Conservation (phyloP, 2,329 filamentous ascomycete genomes). For the Sclerotinia trifoliorum region DNA sequence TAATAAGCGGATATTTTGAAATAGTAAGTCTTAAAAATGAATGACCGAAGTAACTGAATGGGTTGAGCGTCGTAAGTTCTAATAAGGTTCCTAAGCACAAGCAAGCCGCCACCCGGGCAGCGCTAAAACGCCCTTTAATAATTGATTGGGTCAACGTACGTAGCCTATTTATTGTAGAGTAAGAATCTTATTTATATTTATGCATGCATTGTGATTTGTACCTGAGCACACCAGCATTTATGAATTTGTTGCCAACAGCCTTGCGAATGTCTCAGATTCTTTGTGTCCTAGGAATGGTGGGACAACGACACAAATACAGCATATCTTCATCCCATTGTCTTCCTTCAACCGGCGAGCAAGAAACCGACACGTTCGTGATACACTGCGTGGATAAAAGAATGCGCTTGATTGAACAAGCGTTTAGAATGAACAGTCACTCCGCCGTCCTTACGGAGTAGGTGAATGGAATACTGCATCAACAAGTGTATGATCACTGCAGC, state of each 20-base stretch:
- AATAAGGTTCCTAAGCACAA: conserved; percentile 1
- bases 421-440: not conserved
- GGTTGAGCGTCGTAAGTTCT: not conserved
- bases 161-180: too few species aligned
- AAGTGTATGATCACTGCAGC: not conserved
- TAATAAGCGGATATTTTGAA: not conserved
- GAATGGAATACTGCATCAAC: not conserved
- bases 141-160: conserved; percentile 4
- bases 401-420: not conserved
- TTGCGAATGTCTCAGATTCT: not conserved
- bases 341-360: not conserved
- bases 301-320: not conserved
- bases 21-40: not conserved
- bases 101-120: conserved; percentile 5
- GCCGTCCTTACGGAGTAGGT: not conserved
- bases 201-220: conserved; percentile 3
- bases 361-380: not conserved
- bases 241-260: conserved; percentile 1
- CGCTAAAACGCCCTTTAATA: not conserved
- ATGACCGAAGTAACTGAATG: not conserved
- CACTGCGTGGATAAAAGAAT: not conserved
- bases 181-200: not conserved
- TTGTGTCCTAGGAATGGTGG: not conserved
- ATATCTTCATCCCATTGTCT: conserved; percentile 4
- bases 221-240: not conserved